A percentile compares a stretch with the other conserved stretches of the same genome.
Conservation (phyloP, 2,329 filamentous ascomycete species). For the Gaeumannomyces tritici region DNA sequence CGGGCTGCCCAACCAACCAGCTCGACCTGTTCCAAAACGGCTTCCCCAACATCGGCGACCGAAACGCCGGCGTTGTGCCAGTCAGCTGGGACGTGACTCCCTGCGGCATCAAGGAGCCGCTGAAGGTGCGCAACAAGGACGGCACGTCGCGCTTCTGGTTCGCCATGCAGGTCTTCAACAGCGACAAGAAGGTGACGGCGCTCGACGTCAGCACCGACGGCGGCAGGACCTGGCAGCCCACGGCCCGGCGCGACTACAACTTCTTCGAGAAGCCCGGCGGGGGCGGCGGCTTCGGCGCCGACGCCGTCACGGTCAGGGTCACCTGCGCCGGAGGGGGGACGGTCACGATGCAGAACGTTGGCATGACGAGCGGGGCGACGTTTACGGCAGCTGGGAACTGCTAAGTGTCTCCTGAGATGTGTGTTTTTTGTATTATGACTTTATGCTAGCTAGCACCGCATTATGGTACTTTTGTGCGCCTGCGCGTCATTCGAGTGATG, state of each 20-base stretch:
- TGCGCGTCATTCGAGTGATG: no score
- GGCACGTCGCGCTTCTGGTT: conserved; percentile 32
- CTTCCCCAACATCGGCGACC: conserved; percentile 25
- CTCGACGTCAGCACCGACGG: conserved; percentile 54
- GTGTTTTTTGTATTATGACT: background rate
- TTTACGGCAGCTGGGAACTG: conserved; percentile 3
- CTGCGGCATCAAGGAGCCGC: conserved; percentile 30
- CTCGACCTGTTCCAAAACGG: conserved; percentile 35
- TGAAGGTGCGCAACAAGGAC: conserved; percentile 33
- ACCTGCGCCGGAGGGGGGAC: conserved; percentile 3
- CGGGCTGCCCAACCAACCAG: conserved; percentile 28
- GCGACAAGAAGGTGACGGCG: conserved; percentile 43
- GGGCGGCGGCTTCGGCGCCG: conserved; percentile 25
- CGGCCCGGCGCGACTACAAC: conserved; percentile 45
- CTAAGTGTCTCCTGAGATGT: background rate
- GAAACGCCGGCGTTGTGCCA: conserved; percentile 22
- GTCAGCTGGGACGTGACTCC: conserved; percentile 25
- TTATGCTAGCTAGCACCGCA: background rate
- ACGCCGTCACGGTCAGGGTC: conserved; percentile 4
- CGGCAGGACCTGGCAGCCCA: conserved; percentile 48
- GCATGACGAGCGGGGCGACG: conserved; percentile 4
- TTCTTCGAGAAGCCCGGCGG: conserved; percentile 45
- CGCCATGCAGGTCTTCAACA: conserved; percentile 55
- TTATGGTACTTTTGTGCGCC: background rate
- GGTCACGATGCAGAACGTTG: conserved; percentile 3